phyloP scores from a whole-genome alignment of 805 yeast species.

The Sungouiozyma ichnusensis region DNA sequence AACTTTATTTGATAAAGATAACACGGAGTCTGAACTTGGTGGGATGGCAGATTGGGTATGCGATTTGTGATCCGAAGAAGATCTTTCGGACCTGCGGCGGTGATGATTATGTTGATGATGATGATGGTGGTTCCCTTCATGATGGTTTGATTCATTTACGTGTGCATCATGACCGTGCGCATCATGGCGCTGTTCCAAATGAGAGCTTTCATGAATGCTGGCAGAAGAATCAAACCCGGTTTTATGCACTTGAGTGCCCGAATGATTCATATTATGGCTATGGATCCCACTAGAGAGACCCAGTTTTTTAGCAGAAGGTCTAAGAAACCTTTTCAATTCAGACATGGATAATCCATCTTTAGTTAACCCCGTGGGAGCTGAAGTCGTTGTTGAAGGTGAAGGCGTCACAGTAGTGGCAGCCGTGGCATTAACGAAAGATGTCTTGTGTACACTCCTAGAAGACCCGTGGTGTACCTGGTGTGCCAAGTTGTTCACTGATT shows the following conservation, averaged over 20 bases:
- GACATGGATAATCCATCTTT: constrained; percentile 38
- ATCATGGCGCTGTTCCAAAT: neutral
- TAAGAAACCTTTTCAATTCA: constrained; percentile 59
- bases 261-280: constrained; percentile 2
- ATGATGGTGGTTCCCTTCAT: too few species aligned
- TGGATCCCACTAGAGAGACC: constrained; percentile 5
- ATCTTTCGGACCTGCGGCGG: neutral
- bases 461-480: neutral
- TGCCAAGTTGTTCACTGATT: constrained; percentile 7
- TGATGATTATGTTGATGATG: constrained; percentile 3
- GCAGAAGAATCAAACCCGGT: neutral
- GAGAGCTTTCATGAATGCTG: neutral
- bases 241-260: neutral
- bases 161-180: neutral
- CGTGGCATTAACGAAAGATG: neutral
- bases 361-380: neutral
- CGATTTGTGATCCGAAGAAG: constrained; percentile 5
- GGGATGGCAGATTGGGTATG: constrained; percentile 28
- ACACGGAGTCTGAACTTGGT: constrained; percentile 26
- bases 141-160: too few species aligned
- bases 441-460: neutral
- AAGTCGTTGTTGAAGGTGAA: too few species aligned
- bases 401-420: neutral
- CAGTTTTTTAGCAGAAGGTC: constrained; percentile 31
- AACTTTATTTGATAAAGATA: constrained; percentile 24